phyloP scores from a whole-genome alignment of 148 eudicot species.

The Rheum nobile region DNA sequence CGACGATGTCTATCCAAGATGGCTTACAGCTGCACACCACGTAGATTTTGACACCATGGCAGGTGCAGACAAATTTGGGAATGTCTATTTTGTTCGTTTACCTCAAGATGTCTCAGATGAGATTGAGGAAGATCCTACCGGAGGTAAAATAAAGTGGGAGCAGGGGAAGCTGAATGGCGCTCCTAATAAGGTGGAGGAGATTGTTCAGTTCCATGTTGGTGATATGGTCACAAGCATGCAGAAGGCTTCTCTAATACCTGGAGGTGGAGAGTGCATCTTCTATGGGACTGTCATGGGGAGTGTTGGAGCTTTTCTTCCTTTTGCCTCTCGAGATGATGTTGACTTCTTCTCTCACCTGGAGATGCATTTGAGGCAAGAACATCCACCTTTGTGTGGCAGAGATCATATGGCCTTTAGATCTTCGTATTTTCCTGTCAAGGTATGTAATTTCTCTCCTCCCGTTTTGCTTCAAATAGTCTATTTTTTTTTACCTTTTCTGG shows the following conservation, averaged over 20 bases:
- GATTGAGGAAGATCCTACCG: constrained; percentile 98
- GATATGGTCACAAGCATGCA: constrained; percentile 88
- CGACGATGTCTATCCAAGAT: constrained; percentile 91
- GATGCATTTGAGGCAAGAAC: constrained; percentile 98
- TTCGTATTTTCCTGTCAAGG: constrained; percentile 95
- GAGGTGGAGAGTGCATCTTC: constrained; percentile 83
- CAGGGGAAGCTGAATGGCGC: constrained; percentile 96
- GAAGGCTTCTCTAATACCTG: constrained; percentile 88
- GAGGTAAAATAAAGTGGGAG: constrained; percentile 96
- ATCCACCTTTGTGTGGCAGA: constrained; percentile 97
- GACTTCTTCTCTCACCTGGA: constrained; percentile 98
- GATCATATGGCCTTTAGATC: constrained; percentile 99
- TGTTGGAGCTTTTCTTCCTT: constrained; percentile 89
- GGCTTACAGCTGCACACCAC: constrained; percentile 89
- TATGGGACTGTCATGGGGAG: constrained; percentile 99
- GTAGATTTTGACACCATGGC: constrained; percentile 98
- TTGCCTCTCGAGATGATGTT: constrained; percentile 87
- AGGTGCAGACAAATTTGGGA: constrained; percentile 97
- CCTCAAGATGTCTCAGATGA: constrained; percentile 97
- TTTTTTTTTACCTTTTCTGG: neutral
- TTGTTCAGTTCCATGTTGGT: constrained; percentile 95
- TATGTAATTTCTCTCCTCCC: constrained; percentile 8
- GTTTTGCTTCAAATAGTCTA: neutral
- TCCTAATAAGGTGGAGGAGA: constrained; percentile 94
- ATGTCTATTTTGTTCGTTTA: constrained; percentile 80